Evolutionary conservation across 225 moss, liverwort and hornwort species (phyloP).

Genomic region (Rhytidiadelphus loreus): DNA sequence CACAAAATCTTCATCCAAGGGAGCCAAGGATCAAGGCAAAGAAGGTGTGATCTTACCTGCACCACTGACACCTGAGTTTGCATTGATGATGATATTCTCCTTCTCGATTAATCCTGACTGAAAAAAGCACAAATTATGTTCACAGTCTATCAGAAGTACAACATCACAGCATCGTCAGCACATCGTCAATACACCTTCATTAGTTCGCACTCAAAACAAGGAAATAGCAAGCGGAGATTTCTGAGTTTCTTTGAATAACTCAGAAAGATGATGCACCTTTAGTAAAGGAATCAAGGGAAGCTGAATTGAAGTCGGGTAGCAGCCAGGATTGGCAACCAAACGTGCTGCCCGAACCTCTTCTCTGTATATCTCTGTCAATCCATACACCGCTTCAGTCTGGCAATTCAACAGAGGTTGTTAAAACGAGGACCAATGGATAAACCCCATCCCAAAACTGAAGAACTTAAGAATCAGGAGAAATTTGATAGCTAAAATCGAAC

Average conservation of each 20-base stretch:
- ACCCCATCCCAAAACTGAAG: background rate
- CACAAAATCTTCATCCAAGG: background rate
- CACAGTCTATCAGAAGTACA: background rate
- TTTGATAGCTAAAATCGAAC: background rate
- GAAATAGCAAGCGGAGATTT: background rate
- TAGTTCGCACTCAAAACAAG: background rate
- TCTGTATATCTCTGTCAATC: slow-evolving; percentile 65
- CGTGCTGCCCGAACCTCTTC: slow-evolving; percentile 55
- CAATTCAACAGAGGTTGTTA: background rate
- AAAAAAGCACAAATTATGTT: background rate
- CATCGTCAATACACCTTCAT: background rate
- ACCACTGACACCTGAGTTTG: slow-evolving; percentile 84
- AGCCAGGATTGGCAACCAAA: slow-evolving; percentile 80
- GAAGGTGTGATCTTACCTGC: slow-evolving; percentile 31
- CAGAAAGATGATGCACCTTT: slow-evolving; percentile 15
- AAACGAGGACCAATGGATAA: background rate
- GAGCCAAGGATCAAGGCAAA: background rate
- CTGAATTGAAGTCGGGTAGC: slow-evolving; percentile 77
- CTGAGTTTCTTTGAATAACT: background rate
- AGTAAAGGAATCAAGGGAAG: slow-evolving; percentile 74
- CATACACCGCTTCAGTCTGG: slow-evolving; percentile 75
- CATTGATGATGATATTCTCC: slow-evolving; percentile 77
- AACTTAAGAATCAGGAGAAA: background rate
- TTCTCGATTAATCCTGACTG: slow-evolving; percentile 57
- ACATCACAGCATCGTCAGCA: no score